phyloP scores from a whole-genome alignment of 257 asterid genomes.

The Lithospermum erythrorhizon region DNA sequence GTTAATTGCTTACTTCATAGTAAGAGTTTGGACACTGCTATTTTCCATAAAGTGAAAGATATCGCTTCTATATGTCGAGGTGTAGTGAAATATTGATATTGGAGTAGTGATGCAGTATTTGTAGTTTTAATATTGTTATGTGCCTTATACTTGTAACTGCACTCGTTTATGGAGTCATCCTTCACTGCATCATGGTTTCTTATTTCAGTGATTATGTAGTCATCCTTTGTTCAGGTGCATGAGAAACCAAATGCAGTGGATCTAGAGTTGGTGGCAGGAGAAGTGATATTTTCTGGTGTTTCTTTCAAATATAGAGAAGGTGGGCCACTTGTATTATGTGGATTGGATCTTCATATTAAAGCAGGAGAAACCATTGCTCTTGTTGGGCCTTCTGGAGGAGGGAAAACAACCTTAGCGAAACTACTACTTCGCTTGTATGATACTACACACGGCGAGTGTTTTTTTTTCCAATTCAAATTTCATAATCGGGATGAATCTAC shows the following conservation, averaged over 20 bases:
- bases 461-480: background rate
- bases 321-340: slow-evolving; percentile 40
- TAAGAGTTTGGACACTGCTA: background rate
- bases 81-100: too few species aligned
- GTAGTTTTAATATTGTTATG: background rate
- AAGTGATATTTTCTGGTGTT: slow-evolving; percentile 50
- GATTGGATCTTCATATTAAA: slow-evolving; percentile 51
- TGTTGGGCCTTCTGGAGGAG: slow-evolving; percentile 98
- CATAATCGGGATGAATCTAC: slow-evolving; percentile 2
- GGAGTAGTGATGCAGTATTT: background rate
- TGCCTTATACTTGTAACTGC: slow-evolving; percentile 3
- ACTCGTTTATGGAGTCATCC: background rate
- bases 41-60: background rate
- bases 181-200: background rate
- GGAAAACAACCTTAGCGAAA: slow-evolving; percentile 82
- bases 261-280: slow-evolving; percentile 49
- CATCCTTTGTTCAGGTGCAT: slow-evolving; percentile 27
- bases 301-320: slow-evolving; percentile 54
- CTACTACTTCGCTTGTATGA: slow-evolving; percentile 90
- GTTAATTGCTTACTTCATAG: background rate
- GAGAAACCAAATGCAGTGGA: slow-evolving; percentile 65
- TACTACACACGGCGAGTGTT: slow-evolving; percentile 54
- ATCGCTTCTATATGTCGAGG: background rate
- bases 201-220: background rate
- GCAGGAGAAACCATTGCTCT: slow-evolving; percentile 87